phyloP scores from a whole-genome alignment of 2,329 filamentous ascomycete species.

The Zasmidium angulare region DNA sequence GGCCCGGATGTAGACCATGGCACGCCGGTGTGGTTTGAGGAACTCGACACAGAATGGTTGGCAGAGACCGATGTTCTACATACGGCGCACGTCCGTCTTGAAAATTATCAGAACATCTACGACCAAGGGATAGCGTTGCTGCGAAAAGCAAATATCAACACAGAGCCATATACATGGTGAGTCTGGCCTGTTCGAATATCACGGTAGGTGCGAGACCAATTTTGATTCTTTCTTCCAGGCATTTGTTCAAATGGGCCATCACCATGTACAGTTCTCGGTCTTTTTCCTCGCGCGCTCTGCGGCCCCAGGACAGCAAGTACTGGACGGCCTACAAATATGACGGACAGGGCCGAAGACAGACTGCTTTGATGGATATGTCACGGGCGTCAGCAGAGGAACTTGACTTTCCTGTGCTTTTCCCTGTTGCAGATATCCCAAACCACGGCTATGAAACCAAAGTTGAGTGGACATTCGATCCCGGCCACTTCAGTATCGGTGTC shows the following conservation, averaged over 20 bases:
- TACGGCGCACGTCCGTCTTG: conserved; percentile 32
- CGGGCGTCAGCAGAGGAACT: conserved; percentile 33
- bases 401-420: conserved; percentile 49
- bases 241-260: conserved; percentile 51
- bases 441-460: conserved; percentile 49
- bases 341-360: conserved; percentile 29
- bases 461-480: conserved; percentile 46
- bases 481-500: conserved; percentile 41
- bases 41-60: conserved; percentile 34
- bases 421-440: conserved; percentile 51
- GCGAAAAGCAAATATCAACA: conserved; percentile 29
- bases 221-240: conserved; percentile 37
- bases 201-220: conserved; percentile 26
- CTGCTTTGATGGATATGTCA: conserved; percentile 36
- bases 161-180: conserved; percentile 44
- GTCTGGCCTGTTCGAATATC: conserved; percentile 17
- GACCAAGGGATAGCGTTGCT: conserved; percentile 34
- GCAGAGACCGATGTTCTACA: conserved; percentile 37
- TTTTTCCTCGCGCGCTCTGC: conserved; percentile 45
- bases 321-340: conserved; percentile 37
- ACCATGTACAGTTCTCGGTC: conserved; percentile 53
- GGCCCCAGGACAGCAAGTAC: conserved; percentile 35
- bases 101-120: conserved; percentile 40
- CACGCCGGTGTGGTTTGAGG: conserved; percentile 37
- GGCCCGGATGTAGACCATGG: conserved; percentile 31